Evolutionary conservation across 352 stramenopile genomes (phyloP), one percentile per base, ranked within the genome.

Genomic region (Pythium dissotocum): DNA sequence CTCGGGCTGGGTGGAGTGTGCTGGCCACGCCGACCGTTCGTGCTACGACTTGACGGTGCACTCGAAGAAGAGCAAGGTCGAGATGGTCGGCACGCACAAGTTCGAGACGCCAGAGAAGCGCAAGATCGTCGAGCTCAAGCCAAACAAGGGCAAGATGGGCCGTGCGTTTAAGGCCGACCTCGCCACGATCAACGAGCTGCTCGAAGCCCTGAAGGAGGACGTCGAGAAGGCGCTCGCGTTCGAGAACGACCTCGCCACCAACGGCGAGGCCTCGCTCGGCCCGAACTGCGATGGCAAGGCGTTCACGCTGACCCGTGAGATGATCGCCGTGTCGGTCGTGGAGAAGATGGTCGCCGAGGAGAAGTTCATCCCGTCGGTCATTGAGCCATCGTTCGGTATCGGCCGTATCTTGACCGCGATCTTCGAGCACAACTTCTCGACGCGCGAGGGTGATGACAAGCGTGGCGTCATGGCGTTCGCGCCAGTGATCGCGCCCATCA

Each of bases 331-430:
- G 72, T 93, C 89, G 56, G 96, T 98, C 58, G 86, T 90, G 32
- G 97, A 98, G 72, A 98, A 98, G 77, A 98, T 91, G 79, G 92
- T 99, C 58, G 93, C 96, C 64, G 94, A 99, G 73, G 88, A 98
- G 69, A 99, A 99, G 80, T 99, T 98, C 72, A 98, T 97, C 69
- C 98, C 97, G 53, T 98, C 89, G 70, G 97, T 99, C 38, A 99
- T 99, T 73, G 98, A 99, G 82, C 98, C 98, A 26, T 99, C 97
- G 30, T 99, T 99, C 75, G 98, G 98, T 63, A 98, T 99, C 64
- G 98, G 97, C 57, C 95, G 98, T 61, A 93, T 99, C 65, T 78
- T 99, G 36, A 99, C 99, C 66, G 97, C 97, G 18, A 81, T 99
- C 21, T 93, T 99, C 58, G 97, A 99, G 79, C 98, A 99, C 88